Evolutionary conservation across 306 rosid genomes (phyloP).

Genomic region (Cucurbita ficifolia): DNA sequence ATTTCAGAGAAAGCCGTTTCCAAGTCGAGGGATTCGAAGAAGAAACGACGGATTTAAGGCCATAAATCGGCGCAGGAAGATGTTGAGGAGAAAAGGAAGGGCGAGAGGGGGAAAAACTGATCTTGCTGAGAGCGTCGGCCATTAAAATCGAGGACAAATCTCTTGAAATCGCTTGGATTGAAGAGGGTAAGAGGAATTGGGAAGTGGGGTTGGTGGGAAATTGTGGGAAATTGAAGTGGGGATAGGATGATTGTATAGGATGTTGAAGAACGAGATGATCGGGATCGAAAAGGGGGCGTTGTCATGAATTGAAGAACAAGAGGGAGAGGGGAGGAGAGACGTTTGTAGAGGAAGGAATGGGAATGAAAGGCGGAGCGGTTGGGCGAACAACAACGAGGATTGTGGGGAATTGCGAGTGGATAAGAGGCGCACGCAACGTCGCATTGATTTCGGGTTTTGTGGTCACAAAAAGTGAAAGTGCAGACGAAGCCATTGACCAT

Average conservation of each 20-base stretch:
- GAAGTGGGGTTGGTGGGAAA: not conserved
- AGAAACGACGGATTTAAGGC: not conserved
- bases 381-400: not conserved
- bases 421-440: not conserved
- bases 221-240: not conserved
- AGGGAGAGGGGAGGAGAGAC: not conserved
- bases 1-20: not conserved
- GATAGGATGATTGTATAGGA: not conserved
- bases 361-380: not conserved
- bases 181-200: not conserved
- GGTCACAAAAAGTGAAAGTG: not conserved
- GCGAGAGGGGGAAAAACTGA: not conserved
- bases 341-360: not conserved
- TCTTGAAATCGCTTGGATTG: not conserved
- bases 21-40: not conserved
- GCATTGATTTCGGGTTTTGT: not conserved
- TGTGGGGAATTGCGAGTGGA: not conserved
- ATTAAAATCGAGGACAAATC: not conserved
- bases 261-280: not conserved
- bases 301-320: not conserved
- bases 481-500: not conserved
- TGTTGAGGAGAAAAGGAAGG: not conserved
- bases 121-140: slow-evolving; percentile 3
- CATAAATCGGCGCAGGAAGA: not conserved
- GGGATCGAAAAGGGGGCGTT: not conserved